A percentile compares a stretch with the other conserved stretches of the same genome.
These are phyloP conservation scores for Magnaporthales sp. DNA, from an alignment of 2,329 filamentous ascomycete species.

Conservation along the genomic window DNA sequence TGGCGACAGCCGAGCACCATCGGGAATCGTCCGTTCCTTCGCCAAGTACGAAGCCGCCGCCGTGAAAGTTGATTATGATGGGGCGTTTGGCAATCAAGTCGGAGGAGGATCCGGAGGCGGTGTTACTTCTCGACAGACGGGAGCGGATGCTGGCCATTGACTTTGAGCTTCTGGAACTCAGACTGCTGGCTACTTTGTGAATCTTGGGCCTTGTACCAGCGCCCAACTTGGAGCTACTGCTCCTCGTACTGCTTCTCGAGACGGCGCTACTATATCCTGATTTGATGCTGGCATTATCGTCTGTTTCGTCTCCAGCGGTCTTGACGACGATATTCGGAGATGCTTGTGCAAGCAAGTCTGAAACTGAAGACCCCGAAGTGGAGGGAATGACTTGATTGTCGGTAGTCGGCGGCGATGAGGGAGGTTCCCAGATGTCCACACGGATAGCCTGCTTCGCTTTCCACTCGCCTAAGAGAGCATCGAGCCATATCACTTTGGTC, in stretches of 20 bases:
- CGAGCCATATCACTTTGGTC: constrained; percentile 16
- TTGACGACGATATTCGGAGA: not conserved
- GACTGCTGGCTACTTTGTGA: not conserved
- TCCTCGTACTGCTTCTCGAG: not conserved
- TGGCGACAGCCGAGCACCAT: constrained; percentile 36
- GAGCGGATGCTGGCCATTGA: not conserved
- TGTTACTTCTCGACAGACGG: not conserved
- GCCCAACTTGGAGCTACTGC: not conserved
- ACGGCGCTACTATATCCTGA: not conserved
- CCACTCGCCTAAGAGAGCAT: constrained; percentile 16
- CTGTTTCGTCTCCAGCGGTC: not conserved
- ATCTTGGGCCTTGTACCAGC: not conserved
- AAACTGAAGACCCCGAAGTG: not conserved
- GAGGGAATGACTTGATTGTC: not conserved
- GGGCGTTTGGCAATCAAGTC: constrained; percentile 18
- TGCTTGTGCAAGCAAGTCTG: not conserved
- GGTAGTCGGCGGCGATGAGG: not conserved
- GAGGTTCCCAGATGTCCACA: constrained; percentile 13
- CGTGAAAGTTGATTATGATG: constrained; percentile 58
- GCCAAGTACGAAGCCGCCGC: constrained; percentile 58
- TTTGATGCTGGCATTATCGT: not conserved
- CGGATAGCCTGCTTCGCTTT: constrained; percentile 15
- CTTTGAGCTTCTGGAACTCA: not conserved
- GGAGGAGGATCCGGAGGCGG: not conserved
- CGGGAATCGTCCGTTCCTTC: constrained; percentile 54